Conservation (phyloP, 2,329 filamentous ascomycete species). For the Calonectria montana region DNA sequence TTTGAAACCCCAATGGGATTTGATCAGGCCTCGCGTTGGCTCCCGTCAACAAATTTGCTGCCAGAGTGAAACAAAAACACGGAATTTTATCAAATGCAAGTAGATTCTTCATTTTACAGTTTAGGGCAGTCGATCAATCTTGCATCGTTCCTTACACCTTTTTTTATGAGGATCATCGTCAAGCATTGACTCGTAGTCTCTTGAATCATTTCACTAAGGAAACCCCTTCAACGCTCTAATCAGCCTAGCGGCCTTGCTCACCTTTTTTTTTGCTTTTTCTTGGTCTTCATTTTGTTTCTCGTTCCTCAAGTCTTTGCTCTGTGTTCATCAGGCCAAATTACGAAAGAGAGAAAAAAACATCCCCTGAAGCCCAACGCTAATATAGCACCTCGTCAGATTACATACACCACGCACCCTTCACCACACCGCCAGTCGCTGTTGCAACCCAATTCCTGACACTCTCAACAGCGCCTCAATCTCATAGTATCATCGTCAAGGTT, state of each 20-base stretch:
- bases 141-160: neutral
- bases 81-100: neutral
- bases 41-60: neutral
- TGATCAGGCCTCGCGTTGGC: neutral
- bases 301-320: neutral
- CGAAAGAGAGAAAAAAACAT: neutral
- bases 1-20: neutral
- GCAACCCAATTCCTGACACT: neutral
- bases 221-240: neutral
- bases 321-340: neutral
- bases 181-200: neutral
- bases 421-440: neutral
- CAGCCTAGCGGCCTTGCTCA: conserved; percentile 1
- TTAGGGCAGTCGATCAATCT: neutral
- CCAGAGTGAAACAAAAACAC: neutral
- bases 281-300: neutral
- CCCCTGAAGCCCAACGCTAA: neutral
- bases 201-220: neutral
- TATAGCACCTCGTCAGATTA: neutral
- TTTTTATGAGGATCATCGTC: neutral
- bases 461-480: neutral
- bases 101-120: neutral
- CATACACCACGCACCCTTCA: neutral
- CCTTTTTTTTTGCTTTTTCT: neutral
- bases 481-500: neutral